Conservation (phyloP, 257 asterid species). For the Ilex aquifolium region DNA sequence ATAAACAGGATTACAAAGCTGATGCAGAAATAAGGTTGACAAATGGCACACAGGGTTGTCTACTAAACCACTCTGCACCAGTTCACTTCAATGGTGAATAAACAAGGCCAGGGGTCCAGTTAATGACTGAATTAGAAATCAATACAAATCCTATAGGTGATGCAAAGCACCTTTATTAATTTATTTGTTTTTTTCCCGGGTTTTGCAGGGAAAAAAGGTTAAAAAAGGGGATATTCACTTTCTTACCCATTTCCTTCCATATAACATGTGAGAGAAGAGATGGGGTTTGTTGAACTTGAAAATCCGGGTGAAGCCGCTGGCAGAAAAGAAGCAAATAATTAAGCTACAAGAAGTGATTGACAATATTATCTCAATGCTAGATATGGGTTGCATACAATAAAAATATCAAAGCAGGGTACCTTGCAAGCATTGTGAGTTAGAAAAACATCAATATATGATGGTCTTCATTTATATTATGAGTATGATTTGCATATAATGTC, state of each 20-base stretch:
- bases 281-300: constrained; percentile 87
- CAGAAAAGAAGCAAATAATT: constrained; percentile 5
- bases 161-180: no score
- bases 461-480: not conserved
- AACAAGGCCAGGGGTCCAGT: no score
- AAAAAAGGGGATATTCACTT: not conserved
- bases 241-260: constrained; percentile 90
- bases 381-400: not conserved
- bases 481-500: not conserved
- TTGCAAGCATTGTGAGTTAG: not conserved
- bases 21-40: no score
- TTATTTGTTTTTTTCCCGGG: no score
- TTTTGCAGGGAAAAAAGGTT: not conserved
- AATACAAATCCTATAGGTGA: not conserved
- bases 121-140: no score
- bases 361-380: not conserved
- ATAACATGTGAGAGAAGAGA: constrained; percentile 47
- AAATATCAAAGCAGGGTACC: not conserved
- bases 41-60: no score
- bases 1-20: not conserved
- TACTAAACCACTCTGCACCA: no score
- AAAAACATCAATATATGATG: not conserved
- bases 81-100: no score
- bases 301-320: constrained; percentile 89
- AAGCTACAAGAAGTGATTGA: not conserved